These are phyloP conservation scores for Tieghemostelium lacteum DNA, from an alignment of 78 protist genomes.

Conservation along the genomic window DNA sequence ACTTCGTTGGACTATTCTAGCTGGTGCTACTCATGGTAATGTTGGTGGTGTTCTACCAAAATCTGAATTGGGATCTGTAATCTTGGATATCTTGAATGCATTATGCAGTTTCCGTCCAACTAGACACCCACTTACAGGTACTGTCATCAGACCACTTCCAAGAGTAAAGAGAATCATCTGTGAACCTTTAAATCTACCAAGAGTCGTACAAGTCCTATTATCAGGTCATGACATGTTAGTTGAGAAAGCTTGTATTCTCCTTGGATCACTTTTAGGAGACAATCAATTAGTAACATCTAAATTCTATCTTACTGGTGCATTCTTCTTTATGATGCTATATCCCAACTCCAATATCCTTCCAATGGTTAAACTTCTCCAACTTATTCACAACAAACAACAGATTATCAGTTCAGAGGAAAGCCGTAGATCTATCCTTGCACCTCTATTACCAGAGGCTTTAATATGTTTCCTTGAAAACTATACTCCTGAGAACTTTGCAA, in stretches of 20 bases:
- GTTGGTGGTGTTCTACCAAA: slow-evolving; percentile 64
- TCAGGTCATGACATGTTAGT: slow-evolving; percentile 86
- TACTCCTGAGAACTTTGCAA: slow-evolving; percentile 87
- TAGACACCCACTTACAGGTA: slow-evolving; percentile 78
- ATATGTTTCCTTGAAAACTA: slow-evolving; percentile 82
- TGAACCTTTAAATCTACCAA: slow-evolving; percentile 86
- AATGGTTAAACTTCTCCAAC: slow-evolving; percentile 40
- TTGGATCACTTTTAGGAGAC: slow-evolving; percentile 70
- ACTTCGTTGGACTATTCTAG: slow-evolving; percentile 83
- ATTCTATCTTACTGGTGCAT: slow-evolving; percentile 88
- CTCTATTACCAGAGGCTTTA: slow-evolving; percentile 90
- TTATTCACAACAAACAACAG: slow-evolving; percentile 83
- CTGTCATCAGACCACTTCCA: slow-evolving; percentile 88
- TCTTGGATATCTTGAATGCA: slow-evolving; percentile 71
- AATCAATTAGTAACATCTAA: slow-evolving; percentile 48
- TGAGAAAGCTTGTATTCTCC: slow-evolving; percentile 53
- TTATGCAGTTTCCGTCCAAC: slow-evolving; percentile 84
- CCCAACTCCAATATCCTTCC: slow-evolving; percentile 87
- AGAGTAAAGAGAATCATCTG: slow-evolving; percentile 85
- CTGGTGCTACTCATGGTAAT: slow-evolving; percentile 21
- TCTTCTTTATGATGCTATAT: slow-evolving; percentile 88
- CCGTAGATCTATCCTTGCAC: slow-evolving; percentile 57
- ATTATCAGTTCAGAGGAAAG: slow-evolving; percentile 27
- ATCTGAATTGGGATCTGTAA: slow-evolving; percentile 64
- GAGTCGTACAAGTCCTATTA: slow-evolving; percentile 84